Evolutionary conservation across 2,329 filamentous ascomycete genomes (phyloP).

Genomic region (Hypoxylon sp.): DNA sequence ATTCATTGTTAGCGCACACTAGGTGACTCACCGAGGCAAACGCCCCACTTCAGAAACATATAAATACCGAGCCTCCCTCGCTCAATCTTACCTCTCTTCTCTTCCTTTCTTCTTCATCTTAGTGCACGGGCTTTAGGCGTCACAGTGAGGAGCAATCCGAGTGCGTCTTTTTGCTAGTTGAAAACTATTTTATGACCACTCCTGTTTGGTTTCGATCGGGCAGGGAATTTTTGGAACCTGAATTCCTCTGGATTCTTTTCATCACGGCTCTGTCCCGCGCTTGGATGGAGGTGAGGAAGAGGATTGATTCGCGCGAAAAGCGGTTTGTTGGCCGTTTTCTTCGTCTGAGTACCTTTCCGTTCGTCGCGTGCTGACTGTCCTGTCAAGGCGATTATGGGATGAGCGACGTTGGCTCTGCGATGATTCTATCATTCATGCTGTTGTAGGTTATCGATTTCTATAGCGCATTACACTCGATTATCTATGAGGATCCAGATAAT

Average conservation of each 20-base stretch:
- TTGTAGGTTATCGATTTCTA: background rate
- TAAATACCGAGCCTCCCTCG: constrained; percentile 34
- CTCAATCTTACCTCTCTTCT: constrained; percentile 45
- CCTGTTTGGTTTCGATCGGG: constrained; percentile 75
- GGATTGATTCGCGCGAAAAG: constrained; percentile 8
- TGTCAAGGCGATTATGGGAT: too few species aligned
- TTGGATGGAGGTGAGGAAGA: constrained; percentile 65
- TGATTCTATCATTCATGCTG: background rate
- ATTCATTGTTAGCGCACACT: background rate
- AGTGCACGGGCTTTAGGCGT: constrained; percentile 85
- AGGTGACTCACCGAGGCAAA: background rate
- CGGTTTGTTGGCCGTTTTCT: too few species aligned
- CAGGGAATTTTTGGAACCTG: constrained; percentile 83
- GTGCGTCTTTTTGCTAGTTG: constrained; percentile 91
- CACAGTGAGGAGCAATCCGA: constrained; percentile 91
- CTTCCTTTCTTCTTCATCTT: constrained; percentile 67
- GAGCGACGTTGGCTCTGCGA: background rate
- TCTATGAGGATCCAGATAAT: background rate
- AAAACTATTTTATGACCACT: constrained; percentile 88
- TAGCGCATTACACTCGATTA: background rate
- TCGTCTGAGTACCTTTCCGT: background rate
- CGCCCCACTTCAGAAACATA: constrained; percentile 28
- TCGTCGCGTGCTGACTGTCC: background rate
- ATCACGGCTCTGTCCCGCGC: constrained; percentile 61
- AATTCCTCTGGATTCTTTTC: constrained; percentile 61